Conservation (phyloP, 345 rosid genomes). For the Pistacia atlantica region DNA sequence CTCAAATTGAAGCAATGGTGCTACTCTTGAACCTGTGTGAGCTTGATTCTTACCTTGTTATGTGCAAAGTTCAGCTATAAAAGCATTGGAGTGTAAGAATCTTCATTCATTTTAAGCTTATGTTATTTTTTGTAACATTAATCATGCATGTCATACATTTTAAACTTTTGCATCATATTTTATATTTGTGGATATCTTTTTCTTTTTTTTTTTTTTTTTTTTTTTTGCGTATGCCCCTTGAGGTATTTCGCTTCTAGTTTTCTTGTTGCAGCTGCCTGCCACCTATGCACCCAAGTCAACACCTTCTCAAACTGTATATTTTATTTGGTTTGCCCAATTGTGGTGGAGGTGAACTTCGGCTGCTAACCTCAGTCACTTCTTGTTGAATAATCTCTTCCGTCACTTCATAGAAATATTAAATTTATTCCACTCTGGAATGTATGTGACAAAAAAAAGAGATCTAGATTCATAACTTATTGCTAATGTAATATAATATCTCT, state of each 20-base stretch:
- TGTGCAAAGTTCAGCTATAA: too few relatives aligned
- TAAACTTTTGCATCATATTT: too few relatives aligned
- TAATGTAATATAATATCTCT: neutral
- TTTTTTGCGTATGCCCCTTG: too few relatives aligned
- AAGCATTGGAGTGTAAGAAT: too few relatives aligned
- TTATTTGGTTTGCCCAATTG: neutral
- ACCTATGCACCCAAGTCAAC: slow-evolving; percentile 26
- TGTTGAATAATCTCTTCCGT: neutral
- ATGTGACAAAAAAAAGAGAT: slow-evolving; percentile 19
- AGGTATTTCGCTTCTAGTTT: neutral
- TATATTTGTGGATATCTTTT: too few relatives aligned
- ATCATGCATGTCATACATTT: too few relatives aligned
- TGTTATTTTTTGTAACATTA: too few relatives aligned
- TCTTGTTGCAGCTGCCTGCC: slow-evolving; percentile 20
- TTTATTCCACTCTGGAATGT: slow-evolving; percentile 19
- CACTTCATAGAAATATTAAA: slow-evolving; percentile 7
- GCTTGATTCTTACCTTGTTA: too few relatives aligned
- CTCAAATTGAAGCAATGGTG: too few relatives aligned
- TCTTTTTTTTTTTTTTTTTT: too few relatives aligned
- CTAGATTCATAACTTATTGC: slow-evolving; percentile 24
- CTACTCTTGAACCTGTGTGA: too few relatives aligned
- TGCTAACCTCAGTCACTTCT: neutral
- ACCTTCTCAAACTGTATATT: slow-evolving; percentile 9
- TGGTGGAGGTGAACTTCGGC: neutral
- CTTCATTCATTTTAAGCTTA: too few relatives aligned